These are phyloP conservation scores for Salix exigua DNA, from an alignment of 345 rosid species.

Conservation along the genomic window DNA sequence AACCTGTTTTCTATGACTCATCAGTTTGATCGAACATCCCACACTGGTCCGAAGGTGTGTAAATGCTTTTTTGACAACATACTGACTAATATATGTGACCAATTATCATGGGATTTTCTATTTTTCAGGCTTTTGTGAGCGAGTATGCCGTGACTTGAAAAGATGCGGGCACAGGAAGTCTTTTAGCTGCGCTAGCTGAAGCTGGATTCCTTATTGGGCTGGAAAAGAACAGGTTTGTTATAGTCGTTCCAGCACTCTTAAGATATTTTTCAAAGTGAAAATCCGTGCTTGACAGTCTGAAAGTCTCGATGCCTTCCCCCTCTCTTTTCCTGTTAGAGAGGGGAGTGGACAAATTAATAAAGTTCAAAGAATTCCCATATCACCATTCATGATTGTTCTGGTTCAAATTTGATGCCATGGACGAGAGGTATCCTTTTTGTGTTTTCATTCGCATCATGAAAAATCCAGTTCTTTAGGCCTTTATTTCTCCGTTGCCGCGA, in stretches of 20 bases:
- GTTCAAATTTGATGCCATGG: neutral
- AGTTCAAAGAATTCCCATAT: neutral
- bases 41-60: slow-evolving; percentile 78
- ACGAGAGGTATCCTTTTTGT: neutral
- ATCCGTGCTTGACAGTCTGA: neutral
- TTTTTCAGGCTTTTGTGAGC: slow-evolving; percentile 82
- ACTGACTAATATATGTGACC: neutral
- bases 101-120: slow-evolving; percentile 1
- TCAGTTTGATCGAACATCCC: slow-evolving; percentile 62
- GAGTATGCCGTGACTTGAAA: slow-evolving; percentile 88
- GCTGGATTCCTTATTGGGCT: slow-evolving; percentile 89
- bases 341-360: neutral
- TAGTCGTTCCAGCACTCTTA: neutral
- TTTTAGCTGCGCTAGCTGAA: slow-evolving; percentile 87
- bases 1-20: slow-evolving; percentile 60
- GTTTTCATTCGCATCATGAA: neutral
- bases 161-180: slow-evolving; percentile 90
- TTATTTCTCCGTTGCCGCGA: too few species aligned
- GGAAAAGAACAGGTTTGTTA: slow-evolving; percentile 81
- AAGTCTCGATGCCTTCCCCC: neutral
- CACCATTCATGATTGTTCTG: neutral
- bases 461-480: slow-evolving; percentile 10
- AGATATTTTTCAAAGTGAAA: neutral
- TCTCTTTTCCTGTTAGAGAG: neutral
- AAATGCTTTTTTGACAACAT: neutral